phyloP scores from a whole-genome alignment of 1,139 yeast genomes.

The Blastobotrys aristatus region DNA sequence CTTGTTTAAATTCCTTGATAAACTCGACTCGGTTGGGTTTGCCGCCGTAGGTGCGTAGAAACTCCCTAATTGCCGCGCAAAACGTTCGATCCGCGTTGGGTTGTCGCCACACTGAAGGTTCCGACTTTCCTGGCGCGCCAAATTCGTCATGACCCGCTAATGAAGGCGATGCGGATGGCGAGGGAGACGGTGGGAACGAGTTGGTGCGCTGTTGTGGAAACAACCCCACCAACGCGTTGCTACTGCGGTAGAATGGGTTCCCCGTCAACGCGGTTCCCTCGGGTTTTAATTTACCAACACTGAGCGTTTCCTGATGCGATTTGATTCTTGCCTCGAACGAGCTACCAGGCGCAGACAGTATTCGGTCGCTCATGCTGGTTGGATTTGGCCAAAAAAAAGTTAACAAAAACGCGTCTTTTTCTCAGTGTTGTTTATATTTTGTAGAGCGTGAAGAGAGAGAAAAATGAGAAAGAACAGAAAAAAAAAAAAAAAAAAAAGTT shows the following conservation, averaged over 20 bases:
- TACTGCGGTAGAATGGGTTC: slow-evolving; percentile 3
- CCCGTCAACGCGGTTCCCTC: slow-evolving; percentile 1
- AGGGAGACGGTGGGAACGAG: slow-evolving; percentile 5
- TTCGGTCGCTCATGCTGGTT: neutral
- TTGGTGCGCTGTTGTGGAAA: neutral
- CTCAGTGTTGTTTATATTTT: too few species aligned
- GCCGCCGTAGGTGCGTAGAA: neutral
- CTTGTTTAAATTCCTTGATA: slow-evolving; percentile 1
- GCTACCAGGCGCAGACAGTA: neutral
- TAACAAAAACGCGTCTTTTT: neutral
- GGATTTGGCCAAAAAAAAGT: neutral
- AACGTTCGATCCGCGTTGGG: slow-evolving; percentile 6
- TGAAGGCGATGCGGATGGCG: slow-evolving; percentile 5
- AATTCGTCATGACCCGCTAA: neutral
- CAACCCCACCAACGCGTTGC: slow-evolving; percentile 1
- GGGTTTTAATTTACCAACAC: neutral
- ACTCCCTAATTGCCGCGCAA: slow-evolving; percentile 3
- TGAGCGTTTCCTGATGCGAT: neutral
- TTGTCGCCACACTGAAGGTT: slow-evolving; percentile 3
- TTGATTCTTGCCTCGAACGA: neutral
- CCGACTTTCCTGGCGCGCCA: neutral
- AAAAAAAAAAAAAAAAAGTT: too few species aligned
- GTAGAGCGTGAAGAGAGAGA: neutral
- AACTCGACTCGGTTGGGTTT: slow-evolving; percentile 5
- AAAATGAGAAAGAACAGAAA: neutral